Conservation (phyloP, 2,329 filamentous ascomycete genomes). For the Coniochaeta sp. region DNA sequence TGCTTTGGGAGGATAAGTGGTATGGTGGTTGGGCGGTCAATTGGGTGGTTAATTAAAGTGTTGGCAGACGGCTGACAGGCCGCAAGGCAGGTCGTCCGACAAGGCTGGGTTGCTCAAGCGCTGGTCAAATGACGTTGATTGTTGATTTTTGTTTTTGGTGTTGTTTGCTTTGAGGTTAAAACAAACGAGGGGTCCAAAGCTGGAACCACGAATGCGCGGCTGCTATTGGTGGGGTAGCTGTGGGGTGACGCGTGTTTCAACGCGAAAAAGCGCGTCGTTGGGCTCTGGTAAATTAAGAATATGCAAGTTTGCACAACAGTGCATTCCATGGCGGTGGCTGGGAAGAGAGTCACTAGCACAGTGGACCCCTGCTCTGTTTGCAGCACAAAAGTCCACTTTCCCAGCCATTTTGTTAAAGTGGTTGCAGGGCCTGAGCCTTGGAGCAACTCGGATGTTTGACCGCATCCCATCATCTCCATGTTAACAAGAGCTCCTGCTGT, state of each 20-base stretch:
- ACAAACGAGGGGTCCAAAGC: neutral
- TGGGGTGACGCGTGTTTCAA: neutral
- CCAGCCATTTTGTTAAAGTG: no score
- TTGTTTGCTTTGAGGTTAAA: neutral
- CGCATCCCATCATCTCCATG: slow-evolving; percentile 1
- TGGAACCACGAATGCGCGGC: neutral
- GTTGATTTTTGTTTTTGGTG: neutral
- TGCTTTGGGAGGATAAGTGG: no score
- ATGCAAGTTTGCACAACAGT: neutral
- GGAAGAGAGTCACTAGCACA: no score
- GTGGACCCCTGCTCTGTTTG: no score
- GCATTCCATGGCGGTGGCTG: neutral
- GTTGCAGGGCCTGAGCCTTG: neutral
- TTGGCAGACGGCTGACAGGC: no score
- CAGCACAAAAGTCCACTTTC: no score
- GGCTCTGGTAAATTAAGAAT: neutral
- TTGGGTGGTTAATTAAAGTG: no score
- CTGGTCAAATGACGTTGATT: neutral
- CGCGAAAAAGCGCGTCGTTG: neutral
- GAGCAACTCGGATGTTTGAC: neutral
- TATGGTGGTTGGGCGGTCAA: no score
- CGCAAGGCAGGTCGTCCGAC: no score
- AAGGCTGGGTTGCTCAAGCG: neutral
- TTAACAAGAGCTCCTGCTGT: neutral
- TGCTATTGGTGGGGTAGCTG: neutral